Evolutionary conservation across 768 basidiomycete genomes (phyloP).

Genomic region (Fomitopsis pulvina): DNA sequence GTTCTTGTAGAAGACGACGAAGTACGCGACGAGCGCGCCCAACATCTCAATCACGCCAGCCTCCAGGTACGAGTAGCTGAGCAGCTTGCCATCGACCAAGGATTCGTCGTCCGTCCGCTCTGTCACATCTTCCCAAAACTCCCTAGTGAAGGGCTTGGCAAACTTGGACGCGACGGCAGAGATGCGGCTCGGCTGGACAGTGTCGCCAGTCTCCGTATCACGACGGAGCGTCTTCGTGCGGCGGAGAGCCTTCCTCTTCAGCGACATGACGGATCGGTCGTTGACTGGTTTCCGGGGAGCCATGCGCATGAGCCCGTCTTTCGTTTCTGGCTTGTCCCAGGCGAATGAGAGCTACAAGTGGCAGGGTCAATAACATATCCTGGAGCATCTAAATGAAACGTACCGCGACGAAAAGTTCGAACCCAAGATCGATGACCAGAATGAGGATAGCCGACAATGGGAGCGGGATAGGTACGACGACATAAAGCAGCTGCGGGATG

Average conservation of each 20-base stretch:
- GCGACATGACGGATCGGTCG: conserved; percentile 42
- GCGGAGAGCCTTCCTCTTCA: conserved; percentile 51
- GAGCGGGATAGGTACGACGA: conserved; percentile 60
- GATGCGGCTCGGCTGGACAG: conserved; percentile 35
- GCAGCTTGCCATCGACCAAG: conserved; percentile 52
- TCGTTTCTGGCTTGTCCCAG: conserved; percentile 64
- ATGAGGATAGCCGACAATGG: conserved; percentile 65
- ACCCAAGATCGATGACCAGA: conserved; percentile 68
- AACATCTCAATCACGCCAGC: conserved; percentile 56
- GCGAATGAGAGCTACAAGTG: conserved; percentile 52
- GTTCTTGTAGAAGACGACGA: conserved; percentile 56
- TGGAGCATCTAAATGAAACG: conserved; percentile 13
- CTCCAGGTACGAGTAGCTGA: conserved; percentile 64
- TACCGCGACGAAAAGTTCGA: conserved; percentile 62
- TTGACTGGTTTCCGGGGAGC: conserved; percentile 63
- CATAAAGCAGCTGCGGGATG: conserved; percentile 62
- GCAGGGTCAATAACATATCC: not conserved
- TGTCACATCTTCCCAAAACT: conserved; percentile 52
- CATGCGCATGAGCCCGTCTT: conserved; percentile 62
- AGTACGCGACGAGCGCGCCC: conserved; percentile 55
- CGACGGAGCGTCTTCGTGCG: conserved; percentile 47
- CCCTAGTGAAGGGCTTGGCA: conserved; percentile 46
- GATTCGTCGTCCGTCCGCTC: conserved; percentile 50
- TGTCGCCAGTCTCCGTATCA: conserved; percentile 46
- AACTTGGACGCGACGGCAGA: conserved; percentile 32